phyloP scores from a whole-genome alignment of 495 filamentous ascomycete species.

The Letharia lupina region DNA sequence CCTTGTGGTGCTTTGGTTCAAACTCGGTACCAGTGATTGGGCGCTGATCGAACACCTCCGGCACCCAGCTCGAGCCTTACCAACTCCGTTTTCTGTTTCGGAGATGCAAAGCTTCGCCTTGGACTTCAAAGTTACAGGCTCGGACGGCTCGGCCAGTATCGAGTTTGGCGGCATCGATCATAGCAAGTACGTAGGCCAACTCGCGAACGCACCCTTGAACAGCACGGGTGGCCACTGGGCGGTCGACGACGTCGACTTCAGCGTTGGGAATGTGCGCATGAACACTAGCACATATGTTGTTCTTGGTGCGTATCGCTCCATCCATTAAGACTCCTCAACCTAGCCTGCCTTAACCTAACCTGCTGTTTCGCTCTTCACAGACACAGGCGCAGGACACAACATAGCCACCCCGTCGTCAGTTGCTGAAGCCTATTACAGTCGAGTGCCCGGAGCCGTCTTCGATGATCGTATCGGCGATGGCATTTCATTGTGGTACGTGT shows the following conservation, averaged over 20 bases:
- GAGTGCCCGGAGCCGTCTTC: not conserved
- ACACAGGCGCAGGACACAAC: not conserved
- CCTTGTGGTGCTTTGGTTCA: not conserved
- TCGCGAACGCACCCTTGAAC: not conserved
- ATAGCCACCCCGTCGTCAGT: not conserved
- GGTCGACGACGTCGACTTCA: not conserved
- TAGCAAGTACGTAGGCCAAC: not conserved
- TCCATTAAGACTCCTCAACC: not conserved
- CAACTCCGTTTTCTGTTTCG: not conserved
- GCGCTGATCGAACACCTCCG: not conserved
- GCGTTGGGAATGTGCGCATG: not conserved
- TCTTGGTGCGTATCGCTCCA: constrained; percentile 1
- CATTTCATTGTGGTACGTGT: not conserved
- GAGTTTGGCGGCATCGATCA: not conserved
- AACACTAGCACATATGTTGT: not conserved
- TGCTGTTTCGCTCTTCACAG: not conserved
- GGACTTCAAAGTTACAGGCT: not conserved
- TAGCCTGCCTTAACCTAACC: not conserved
- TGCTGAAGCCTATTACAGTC: not conserved
- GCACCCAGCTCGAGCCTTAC: not conserved
- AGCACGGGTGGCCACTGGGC: not conserved
- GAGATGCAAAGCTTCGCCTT: not conserved
- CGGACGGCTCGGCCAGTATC: not conserved
- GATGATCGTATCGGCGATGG: not conserved
- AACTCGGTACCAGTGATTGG: not conserved